Percentiles rank a stretch among this genome's conserved stretches.
Evolutionary conservation across 768 basidiomycete genomes (phyloP).

Genomic region (Zangia roseola): DNA sequence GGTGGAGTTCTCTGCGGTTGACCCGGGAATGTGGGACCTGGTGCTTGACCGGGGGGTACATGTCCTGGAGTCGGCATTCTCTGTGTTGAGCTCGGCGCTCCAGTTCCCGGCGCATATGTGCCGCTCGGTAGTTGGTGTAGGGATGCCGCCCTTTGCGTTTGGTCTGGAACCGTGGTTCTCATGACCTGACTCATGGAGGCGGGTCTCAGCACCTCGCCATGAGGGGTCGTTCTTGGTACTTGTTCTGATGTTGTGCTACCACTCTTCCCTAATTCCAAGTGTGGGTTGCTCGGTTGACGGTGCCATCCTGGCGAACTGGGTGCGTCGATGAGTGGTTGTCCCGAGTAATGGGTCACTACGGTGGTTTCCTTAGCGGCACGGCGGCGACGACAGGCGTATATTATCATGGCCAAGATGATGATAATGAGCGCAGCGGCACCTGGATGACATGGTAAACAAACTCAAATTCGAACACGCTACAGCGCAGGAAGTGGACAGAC

Average conservation of each 20-base stretch:
- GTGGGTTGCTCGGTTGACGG: not conserved
- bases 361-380: not conserved
- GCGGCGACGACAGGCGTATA: conserved; percentile 6
- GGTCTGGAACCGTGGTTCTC: not conserved
- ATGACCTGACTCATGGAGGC: not conserved
- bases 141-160: not conserved
- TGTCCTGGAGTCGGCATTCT: not conserved
- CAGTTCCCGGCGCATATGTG: not conserved
- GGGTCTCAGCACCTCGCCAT: not conserved
- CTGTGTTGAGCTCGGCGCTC: not conserved
- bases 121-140: not conserved
- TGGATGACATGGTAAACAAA: conserved; percentile 2
- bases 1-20: not conserved
- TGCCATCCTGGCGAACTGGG: conserved; percentile 1
- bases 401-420: conserved; percentile 5
- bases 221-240: not conserved
- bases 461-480: no score
- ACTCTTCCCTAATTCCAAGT: conserved; percentile 2
- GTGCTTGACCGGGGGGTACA: not conserved
- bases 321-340: not conserved
- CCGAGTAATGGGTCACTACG: not conserved
- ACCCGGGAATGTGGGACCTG: not conserved
- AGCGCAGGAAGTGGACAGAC: conserved; percentile 9
- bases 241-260: not conserved
- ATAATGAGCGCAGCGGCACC: conserved; percentile 10